Percentiles rank a stretch among this genome's conserved stretches.
These are phyloP conservation scores for Suhomyces terraborum DNA, from an alignment of 1,139 yeast genomes.

Conservation along the genomic window DNA sequence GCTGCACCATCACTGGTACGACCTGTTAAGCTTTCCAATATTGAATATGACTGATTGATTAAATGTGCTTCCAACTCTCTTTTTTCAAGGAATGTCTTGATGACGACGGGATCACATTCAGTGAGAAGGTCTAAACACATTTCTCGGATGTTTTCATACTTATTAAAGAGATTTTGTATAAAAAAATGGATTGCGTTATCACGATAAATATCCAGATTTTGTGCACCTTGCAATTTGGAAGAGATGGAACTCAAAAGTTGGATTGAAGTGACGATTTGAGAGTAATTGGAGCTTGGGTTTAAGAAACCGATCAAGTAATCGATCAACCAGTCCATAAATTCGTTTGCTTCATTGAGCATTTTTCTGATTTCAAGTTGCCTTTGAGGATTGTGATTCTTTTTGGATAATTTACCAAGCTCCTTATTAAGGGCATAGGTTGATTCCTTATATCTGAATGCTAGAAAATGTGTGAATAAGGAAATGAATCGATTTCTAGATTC, in stretches of 20 bases:
- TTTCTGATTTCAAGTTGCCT: slow-evolving; percentile 10
- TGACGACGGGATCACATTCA: slow-evolving; percentile 30
- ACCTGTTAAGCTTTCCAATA: slow-evolving; percentile 54
- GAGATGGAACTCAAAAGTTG: slow-evolving; percentile 44
- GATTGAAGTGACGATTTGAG: slow-evolving; percentile 54
- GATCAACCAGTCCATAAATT: slow-evolving; percentile 49
- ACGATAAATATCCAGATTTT: slow-evolving; percentile 37
- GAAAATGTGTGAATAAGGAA: slow-evolving; percentile 60
- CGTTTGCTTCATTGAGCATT: slow-evolving; percentile 29
- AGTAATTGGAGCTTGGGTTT: slow-evolving; percentile 71
- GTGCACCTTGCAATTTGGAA: slow-evolving; percentile 20
- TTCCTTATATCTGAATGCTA: slow-evolving; percentile 60
- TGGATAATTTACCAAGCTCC: slow-evolving; percentile 37
- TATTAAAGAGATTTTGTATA: slow-evolving; percentile 63
- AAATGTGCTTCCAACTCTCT: slow-evolving; percentile 8
- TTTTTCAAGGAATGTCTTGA: slow-evolving; percentile 2
- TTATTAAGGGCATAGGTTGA: slow-evolving; percentile 60
- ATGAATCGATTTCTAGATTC: slow-evolving; percentile 67
- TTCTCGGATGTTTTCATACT: slow-evolving; percentile 74
- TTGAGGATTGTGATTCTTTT: slow-evolving; percentile 4
- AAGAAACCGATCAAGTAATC: slow-evolving; percentile 44
- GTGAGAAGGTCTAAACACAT: slow-evolving; percentile 50
- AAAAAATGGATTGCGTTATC: slow-evolving; percentile 46
- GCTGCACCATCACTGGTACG: slow-evolving; percentile 86
- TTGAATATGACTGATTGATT: slow-evolving; percentile 8